These are phyloP conservation scores for Pholiota conissans DNA, from an alignment of 768 basidiomycete species.

Conservation along the genomic window DNA sequence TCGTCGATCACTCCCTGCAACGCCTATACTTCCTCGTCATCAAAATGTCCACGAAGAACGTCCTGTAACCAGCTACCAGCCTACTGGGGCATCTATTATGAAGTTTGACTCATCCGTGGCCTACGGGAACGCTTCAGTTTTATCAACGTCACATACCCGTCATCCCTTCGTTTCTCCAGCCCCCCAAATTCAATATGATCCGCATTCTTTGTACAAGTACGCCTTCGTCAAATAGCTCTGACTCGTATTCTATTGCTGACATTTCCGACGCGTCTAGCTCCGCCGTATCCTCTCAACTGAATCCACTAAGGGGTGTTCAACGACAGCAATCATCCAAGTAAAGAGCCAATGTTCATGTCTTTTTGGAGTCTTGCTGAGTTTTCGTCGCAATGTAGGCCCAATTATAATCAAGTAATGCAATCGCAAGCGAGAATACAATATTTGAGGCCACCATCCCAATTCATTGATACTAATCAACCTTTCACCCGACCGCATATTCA, in stretches of 20 bases:
- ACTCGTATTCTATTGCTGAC: background rate
- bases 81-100: conserved; percentile 20
- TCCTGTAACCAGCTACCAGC: background rate
- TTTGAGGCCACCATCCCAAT: background rate
- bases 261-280: conserved; percentile 37
- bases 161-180: background rate
- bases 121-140: conserved; percentile 30
- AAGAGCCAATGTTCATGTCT: background rate
- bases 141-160: background rate
- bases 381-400: background rate
- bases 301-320: conserved; percentile 2
- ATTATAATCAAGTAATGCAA: background rate
- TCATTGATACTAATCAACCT: background rate
- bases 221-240: background rate
- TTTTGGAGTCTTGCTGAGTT: background rate
- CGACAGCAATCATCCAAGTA: background rate
- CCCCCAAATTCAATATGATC: conserved; percentile 16
- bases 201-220: conserved; percentile 60
- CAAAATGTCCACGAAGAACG: conserved; percentile 5
- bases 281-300: conserved; percentile 51
- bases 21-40: conserved; percentile 9
- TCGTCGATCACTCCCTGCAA: conserved; percentile 9
- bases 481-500: background rate
- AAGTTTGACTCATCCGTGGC: conserved; percentile 49
- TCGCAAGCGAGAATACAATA: background rate